A percentile compares a stretch with the other conserved stretches of the same genome.
These are phyloP conservation scores for Globisporangium paroecandrum DNA, from an alignment of 352 stramenopile genomes.

Conservation along the genomic window DNA sequence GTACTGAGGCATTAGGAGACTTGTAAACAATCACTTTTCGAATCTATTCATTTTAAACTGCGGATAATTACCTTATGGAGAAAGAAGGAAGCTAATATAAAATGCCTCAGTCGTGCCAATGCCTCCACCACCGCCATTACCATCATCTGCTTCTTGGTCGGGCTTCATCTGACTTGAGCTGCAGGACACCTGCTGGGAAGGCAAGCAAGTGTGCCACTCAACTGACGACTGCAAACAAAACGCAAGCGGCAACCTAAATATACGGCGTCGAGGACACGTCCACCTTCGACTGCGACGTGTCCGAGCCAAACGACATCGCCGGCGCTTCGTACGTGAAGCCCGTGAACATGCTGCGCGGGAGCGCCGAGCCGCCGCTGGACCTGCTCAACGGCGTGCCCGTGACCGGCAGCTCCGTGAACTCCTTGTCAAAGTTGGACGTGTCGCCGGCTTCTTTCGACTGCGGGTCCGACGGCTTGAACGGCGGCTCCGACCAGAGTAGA, in stretches of 20 bases:
- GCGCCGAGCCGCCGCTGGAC: conserved; percentile 45
- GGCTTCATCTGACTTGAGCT: background rate
- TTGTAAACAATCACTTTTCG: conserved; percentile 3
- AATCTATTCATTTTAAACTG: conserved; percentile 11
- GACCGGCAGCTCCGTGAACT: conserved; percentile 88
- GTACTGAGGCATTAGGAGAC: background rate
- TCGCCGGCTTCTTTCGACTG: conserved; percentile 85
- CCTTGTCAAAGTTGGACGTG: conserved; percentile 88
- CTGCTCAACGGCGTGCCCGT: conserved; percentile 77
- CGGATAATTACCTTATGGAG: conserved; percentile 5
- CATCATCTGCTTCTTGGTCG: background rate
- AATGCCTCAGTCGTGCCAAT: background rate
- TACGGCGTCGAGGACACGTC: conserved; percentile 80
- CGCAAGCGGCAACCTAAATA: conserved; percentile 56
- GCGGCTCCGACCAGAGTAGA: conserved; percentile 79
- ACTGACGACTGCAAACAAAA: background rate
- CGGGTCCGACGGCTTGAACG: conserved; percentile 81
- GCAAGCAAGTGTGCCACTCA: background rate
- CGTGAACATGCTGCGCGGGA: conserved; percentile 83
- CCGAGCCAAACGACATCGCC: conserved; percentile 77
- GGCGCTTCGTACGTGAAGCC: conserved; percentile 87
- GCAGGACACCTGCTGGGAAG: background rate
- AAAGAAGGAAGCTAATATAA: conserved; percentile 37
- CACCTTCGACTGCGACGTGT: conserved; percentile 86
- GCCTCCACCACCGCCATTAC: background rate